These are phyloP conservation scores for Tricholoma sp. DNA, from an alignment of 768 basidiomycete genomes.

Conservation along the genomic window DNA sequence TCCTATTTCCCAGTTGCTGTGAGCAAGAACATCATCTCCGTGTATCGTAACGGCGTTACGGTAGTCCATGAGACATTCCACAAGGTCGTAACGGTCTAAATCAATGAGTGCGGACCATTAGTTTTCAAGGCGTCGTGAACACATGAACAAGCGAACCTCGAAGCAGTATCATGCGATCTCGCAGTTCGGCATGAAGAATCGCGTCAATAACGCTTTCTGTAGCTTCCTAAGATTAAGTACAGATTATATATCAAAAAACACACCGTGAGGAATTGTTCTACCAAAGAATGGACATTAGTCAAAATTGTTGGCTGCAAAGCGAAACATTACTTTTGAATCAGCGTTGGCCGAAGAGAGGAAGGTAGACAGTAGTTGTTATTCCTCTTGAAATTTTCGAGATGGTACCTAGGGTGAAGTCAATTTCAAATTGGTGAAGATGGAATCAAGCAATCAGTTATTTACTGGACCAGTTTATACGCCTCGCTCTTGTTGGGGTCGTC, in stretches of 20 bases:
- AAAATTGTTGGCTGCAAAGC: neutral
- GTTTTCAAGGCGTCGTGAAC: neutral
- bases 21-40: slow-evolving; percentile 88
- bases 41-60: slow-evolving; percentile 68
- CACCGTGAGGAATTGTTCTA: slow-evolving; percentile 83
- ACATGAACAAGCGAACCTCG: slow-evolving; percentile 47
- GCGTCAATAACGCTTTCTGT: slow-evolving; percentile 89
- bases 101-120: neutral
- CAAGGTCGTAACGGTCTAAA: slow-evolving; percentile 71
- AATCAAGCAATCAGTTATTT: slow-evolving; percentile 18
- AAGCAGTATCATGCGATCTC: slow-evolving; percentile 87
- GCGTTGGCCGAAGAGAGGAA: slow-evolving; percentile 78
- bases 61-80: slow-evolving; percentile 76
- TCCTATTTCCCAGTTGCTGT: slow-evolving; percentile 85
- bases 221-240: slow-evolving; percentile 9
- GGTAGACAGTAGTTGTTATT: slow-evolving; percentile 87
- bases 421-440: neutral
- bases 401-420: slow-evolving; percentile 51
- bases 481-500: slow-evolving; percentile 72
- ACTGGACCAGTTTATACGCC: slow-evolving; percentile 82
- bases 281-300: slow-evolving; percentile 10
- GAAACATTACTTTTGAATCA: slow-evolving; percentile 68
- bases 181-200: slow-evolving; percentile 82
- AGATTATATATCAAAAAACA: slow-evolving; percentile 12
- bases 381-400: slow-evolving; percentile 84